phyloP scores from a whole-genome alignment of 805 yeast genomes.

The Ogataea pilisensis region DNA sequence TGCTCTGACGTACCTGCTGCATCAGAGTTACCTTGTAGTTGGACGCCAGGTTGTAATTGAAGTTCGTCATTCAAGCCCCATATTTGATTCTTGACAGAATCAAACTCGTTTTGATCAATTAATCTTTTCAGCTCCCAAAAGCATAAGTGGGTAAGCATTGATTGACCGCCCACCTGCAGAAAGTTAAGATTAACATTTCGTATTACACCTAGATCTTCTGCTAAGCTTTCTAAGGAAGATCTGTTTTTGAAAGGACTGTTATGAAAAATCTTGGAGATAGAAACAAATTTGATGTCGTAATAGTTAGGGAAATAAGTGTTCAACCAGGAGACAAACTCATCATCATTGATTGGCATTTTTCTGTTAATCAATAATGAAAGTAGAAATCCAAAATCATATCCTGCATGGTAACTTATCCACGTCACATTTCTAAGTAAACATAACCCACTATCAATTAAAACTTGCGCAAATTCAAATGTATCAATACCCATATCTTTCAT shows the following conservation, averaged over 20 bases:
- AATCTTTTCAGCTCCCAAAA: constrained; percentile 50
- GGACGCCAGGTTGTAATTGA: not conserved
- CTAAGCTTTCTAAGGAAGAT: constrained; percentile 55
- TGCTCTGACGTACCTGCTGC: constrained; percentile 4
- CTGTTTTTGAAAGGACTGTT: constrained; percentile 23
- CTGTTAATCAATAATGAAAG: constrained; percentile 71
- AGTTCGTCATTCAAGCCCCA: constrained; percentile 29
- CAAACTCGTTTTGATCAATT: constrained; percentile 17
- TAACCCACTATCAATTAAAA: constrained; percentile 81
- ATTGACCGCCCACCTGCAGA: constrained; percentile 60
- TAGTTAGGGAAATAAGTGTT: constrained; percentile 72
- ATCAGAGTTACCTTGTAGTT: constrained; percentile 1
- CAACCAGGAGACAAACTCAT: constrained; percentile 71
- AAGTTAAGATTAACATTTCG: constrained; percentile 46
- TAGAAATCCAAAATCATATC: constrained; percentile 91
- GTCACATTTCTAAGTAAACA: constrained; percentile 64
- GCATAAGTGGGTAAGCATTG: constrained; percentile 59
- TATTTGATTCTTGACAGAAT: constrained; percentile 23
- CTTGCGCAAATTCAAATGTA: constrained; percentile 74
- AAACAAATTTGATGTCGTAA: constrained; percentile 70
- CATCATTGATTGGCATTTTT: constrained; percentile 74
- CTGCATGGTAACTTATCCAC: constrained; percentile 92
- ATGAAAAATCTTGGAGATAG: constrained; percentile 24
- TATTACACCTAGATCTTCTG: constrained; percentile 68
- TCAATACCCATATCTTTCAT: constrained; percentile 78